Evolutionary conservation across 371 early-diverging fungal species (phyloP), one percentile per base, ranked within the genome.

Genomic region (Rhizopus delemar): DNA sequence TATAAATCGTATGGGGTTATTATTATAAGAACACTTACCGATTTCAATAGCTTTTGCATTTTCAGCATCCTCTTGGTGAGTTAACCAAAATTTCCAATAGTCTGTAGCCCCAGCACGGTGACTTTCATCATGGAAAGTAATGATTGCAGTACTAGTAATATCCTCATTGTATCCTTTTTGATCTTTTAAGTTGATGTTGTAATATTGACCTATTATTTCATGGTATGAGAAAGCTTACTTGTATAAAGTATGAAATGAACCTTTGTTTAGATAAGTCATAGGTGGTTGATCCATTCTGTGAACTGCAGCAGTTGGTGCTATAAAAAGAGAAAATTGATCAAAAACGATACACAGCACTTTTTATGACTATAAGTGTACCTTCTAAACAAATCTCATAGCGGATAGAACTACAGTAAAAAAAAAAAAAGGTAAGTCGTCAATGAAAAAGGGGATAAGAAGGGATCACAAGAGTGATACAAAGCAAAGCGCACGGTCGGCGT

Each of bases 1-100:
- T 54, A 77, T 82, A 15, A 8, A 16, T 12, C 38, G 13, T 29
- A 29, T 16, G 8, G 54, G 53, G 38, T 33, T 51, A 22, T 31
- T 22, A n/a, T 11, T n/a, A 57, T 8, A 5, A 28, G 0, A 29
- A 53, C 52, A 59, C 58, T 74, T 84, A 68, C 77, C 68, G 39
- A 86, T 46, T 39, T 75, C 70, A 34, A 88, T 62, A 0, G 83
- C 80, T 49, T 83, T 81, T 38, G 79, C 78, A 3, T 70, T 65
- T 16, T 84, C 78, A 0, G 65, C 46, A 32, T 66, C 59, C 29
- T 65, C 60, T 63, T 91, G 90, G 50, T 92, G 91, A 41, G 84
- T 83, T 28, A 89, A 66, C 92, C 92, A 92, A 55, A 88, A 89
- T 46, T 78, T 80, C 92, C 92, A 92, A 59, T 88, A 88, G 29